A percentile compares a stretch with the other conserved stretches of the same genome.
These are phyloP conservation scores for Fusarium paranaense DNA, from an alignment of 2,329 filamentous ascomycete genomes.

Conservation along the genomic window DNA sequence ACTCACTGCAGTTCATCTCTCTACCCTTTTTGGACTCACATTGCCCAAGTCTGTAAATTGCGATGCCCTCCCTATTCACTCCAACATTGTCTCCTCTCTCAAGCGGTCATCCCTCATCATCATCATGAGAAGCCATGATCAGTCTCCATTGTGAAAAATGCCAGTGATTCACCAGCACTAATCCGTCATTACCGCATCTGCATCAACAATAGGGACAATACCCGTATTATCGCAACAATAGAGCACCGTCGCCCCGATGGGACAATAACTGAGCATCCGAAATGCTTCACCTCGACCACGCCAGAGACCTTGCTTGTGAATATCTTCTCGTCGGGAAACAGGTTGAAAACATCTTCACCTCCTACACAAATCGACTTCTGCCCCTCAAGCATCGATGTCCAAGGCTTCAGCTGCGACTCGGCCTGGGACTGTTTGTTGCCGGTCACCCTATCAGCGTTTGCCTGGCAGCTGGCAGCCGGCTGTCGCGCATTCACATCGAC, in stretches of 20 bases:
- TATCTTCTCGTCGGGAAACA: not conserved
- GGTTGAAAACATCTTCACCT: not conserved
- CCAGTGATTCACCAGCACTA: constrained; percentile 4
- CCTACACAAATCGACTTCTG: not conserved
- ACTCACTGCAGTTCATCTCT: not conserved
- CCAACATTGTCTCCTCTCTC: not conserved
- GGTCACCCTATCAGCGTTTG: constrained; percentile 11
- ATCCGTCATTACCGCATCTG: not conserved
- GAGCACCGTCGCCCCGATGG: not conserved
- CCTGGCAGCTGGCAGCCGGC: constrained; percentile 27
- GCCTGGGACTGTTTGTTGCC: not conserved
- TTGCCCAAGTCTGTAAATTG: not conserved
- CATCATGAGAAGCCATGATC: not conserved
- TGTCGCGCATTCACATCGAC: constrained; percentile 26
- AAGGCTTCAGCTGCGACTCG: not conserved
- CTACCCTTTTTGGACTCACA: not conserved
- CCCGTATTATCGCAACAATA: not conserved
- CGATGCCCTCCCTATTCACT: not conserved
- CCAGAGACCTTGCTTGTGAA: not conserved
- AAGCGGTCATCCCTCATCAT: not conserved
- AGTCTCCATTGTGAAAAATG: not conserved
- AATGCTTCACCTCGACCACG: not conserved
- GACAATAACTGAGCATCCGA: not conserved
- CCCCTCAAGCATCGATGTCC: not conserved
- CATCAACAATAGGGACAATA: not conserved